These are phyloP conservation scores for Flaveria ramosissima DNA, from an alignment of 129 eudicot genomes.

Conservation along the genomic window DNA sequence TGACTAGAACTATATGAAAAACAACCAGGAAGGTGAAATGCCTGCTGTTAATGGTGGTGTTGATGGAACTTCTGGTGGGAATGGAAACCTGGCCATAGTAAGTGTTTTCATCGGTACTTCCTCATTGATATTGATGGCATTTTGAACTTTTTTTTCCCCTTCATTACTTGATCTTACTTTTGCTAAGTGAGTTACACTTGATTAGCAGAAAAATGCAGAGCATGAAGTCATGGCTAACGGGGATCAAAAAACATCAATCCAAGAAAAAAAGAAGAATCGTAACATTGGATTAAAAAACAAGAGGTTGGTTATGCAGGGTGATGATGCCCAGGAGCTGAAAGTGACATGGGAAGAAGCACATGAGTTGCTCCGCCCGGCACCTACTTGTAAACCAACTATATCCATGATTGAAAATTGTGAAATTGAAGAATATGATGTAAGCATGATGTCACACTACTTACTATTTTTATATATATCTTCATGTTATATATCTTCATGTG, in stretches of 20 bases:
- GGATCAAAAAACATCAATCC: conserved; percentile 42
- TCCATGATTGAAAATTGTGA: conserved; percentile 61
- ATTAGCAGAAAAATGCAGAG: conserved; percentile 38
- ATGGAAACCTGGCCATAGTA: conserved; percentile 47
- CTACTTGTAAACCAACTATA: conserved; percentile 52
- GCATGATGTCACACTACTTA: background rate
- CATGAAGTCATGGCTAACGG: conserved; percentile 48
- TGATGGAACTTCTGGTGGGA: conserved; percentile 29
- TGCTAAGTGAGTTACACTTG: conserved; percentile 25
- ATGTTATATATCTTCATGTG: background rate
- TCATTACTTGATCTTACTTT: conserved; percentile 19
- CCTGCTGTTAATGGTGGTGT: conserved; percentile 42
- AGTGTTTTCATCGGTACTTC: conserved; percentile 25
- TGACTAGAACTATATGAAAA: conserved; percentile 8
- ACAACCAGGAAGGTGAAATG: conserved; percentile 55
- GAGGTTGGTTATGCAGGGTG: conserved; percentile 73
- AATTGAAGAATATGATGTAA: conserved; percentile 88
- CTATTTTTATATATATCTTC: background rate
- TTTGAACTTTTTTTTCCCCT: background rate
- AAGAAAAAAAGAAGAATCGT: conserved; percentile 67
- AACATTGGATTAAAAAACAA: conserved; percentile 78
- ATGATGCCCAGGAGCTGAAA: conserved; percentile 80
- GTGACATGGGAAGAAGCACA: conserved; percentile 91
- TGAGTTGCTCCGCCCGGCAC: conserved; percentile 77
- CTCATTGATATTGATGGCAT: background rate